Conservation (phyloP, 345 rosid species). For the Eucalyptus curtisii region DNA sequence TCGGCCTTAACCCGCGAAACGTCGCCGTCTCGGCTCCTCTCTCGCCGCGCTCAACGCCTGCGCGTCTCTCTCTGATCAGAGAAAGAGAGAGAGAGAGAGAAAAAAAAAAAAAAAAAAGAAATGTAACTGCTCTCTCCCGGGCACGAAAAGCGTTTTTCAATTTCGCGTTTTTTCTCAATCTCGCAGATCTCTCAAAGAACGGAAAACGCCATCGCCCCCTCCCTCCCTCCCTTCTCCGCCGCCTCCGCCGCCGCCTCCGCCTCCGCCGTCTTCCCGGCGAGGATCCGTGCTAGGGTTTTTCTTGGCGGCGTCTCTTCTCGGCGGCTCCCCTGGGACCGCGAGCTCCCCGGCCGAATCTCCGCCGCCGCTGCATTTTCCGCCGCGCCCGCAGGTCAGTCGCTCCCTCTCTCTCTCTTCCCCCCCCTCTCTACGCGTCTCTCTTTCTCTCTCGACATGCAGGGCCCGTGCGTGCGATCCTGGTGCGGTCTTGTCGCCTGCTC, state of each 20-base stretch:
- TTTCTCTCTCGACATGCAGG: neutral
- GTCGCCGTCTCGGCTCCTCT: neutral
- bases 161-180: neutral
- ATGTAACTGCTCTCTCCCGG: neutral
- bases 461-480: neutral
- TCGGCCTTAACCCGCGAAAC: neutral
- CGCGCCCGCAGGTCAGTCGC: neutral
- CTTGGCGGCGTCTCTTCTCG: neutral
- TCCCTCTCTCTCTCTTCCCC: neutral
- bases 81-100: rapidly evolving
- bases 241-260: neutral
- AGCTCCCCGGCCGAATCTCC: neutral
- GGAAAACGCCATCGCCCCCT: neutral
- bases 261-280: neutral
- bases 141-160: neutral
- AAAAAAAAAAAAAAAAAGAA: neutral
- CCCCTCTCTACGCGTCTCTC: neutral
- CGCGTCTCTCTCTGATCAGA: neutral
- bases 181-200: neutral
- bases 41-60: neutral
- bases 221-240: neutral
- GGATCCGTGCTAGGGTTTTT: neutral
- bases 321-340: neutral
- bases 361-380: neutral
- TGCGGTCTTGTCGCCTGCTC: neutral